These are phyloP conservation scores for Sclerotinia glacialis DNA, from an alignment of 2,329 filamentous ascomycete species.

Conservation along the genomic window DNA sequence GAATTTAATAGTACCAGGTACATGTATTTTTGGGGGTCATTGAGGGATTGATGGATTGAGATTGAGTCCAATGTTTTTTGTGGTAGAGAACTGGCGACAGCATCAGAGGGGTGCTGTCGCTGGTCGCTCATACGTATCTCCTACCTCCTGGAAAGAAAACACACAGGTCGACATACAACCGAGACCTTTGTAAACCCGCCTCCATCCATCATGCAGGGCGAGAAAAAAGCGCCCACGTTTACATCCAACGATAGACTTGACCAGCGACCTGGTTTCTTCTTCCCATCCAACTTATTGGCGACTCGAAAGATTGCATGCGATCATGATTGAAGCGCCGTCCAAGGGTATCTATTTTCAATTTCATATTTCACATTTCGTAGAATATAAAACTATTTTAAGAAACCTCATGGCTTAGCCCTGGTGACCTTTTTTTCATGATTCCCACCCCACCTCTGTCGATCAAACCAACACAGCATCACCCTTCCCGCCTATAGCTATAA, in stretches of 20 bases:
- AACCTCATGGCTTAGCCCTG: not conserved
- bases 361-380: not conserved
- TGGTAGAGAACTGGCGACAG: not conserved
- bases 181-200: not conserved
- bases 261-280: not conserved
- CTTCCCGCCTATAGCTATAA: not conserved
- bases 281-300: not conserved
- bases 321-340: not conserved
- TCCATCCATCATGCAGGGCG: not conserved
- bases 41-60: no score
- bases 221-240: not conserved
- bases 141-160: not conserved
- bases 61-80: not conserved
- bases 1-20: no score
- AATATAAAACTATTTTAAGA: constrained; percentile 16
- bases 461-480: constrained; percentile 1
- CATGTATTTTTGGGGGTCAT: not conserved
- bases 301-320: constrained; percentile 4
- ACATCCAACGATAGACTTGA: not conserved
- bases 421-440: not conserved
- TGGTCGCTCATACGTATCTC: no score
- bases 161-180: not conserved
- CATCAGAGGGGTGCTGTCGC: not conserved
- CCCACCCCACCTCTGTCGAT: constrained; percentile 14
- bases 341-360: not conserved